These are phyloP conservation scores for Oryza australiensis DNA, from an alignment of 176 grass and related monocot genomes.

Conservation along the genomic window DNA sequence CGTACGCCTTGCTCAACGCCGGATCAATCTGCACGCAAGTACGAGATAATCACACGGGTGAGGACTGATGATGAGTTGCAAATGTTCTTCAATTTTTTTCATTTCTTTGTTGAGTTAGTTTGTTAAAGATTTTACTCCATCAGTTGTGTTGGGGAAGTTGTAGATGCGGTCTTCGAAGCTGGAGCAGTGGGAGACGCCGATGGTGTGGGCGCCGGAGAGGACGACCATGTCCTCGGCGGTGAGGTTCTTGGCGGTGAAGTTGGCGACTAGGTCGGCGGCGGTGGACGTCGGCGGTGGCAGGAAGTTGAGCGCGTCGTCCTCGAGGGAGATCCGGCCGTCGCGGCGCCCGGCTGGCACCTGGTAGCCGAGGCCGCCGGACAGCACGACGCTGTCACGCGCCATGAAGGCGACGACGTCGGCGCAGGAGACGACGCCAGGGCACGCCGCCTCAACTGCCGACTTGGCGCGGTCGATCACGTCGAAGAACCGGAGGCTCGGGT, in stretches of 20 bases:
- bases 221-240: slow-evolving; percentile 51
- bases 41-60: no score
- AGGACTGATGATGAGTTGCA: no score
- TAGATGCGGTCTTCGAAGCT: slow-evolving; percentile 43
- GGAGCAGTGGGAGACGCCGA: slow-evolving; percentile 55
- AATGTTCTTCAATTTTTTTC: no score
- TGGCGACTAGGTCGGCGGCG: slow-evolving; percentile 11
- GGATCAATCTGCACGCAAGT: slow-evolving; percentile 34
- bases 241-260: slow-evolving; percentile 54
- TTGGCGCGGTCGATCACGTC: slow-evolving; percentile 51
- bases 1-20: slow-evolving; percentile 53
- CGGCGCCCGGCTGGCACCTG: slow-evolving; percentile 49
- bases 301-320: not conserved
- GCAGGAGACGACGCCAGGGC: slow-evolving; percentile 60
- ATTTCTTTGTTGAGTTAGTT: not conserved
- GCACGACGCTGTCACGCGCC: slow-evolving; percentile 47
- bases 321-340: slow-evolving; percentile 39
- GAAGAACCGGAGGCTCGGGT: slow-evolving; percentile 57
- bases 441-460: slow-evolving; percentile 42
- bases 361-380: slow-evolving; percentile 38
- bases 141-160: slow-evolving; percentile 41
- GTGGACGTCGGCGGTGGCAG: slow-evolving; percentile 42
- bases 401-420: slow-evolving; percentile 75
- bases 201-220: slow-evolving; percentile 62
- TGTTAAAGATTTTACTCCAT: not conserved